Base-by-base conservation (phyloP, 805 yeast species). In the Pichia membranifaciens region DNA sequence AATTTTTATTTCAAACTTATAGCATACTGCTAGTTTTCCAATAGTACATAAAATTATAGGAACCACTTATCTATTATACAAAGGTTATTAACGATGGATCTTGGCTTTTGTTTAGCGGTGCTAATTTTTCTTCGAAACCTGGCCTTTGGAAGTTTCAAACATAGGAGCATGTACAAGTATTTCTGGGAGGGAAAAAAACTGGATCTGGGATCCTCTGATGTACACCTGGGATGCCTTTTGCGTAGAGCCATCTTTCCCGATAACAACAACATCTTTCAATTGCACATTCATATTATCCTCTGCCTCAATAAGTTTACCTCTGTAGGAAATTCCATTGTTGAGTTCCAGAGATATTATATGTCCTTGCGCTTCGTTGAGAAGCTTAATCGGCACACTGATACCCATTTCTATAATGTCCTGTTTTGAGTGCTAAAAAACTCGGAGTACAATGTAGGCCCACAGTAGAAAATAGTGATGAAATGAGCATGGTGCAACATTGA, bases 211-310 rank as follows among this genome's bases (percentile, higher is more conserved):
- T 1, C 99, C 99, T 57, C 99, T 78, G 3, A 91, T 80, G 62
- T 87, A 90, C 3, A 89, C 95, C 57, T 84, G 87, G 53, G 85
- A 88, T 73, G 87, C 74, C 54, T 83, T 84, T 1, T 84, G 72
- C 3, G 85, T 84, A 41, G 74, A 72, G 4, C 96, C 96, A 45
- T 87, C 84, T 38, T 81, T 69, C 23, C 81, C 78, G 0, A 96
- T 90, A 41, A 85, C 81, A 1, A 84, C 78, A 36, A 85, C 95
- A 60, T 91, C 96, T 53, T 78, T 71, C 43, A 91, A 66, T 51
- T 90, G 95, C 22, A 91, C 79, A 62, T 91, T 91, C 98, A 91
- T 93, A 64, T 84, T 90, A 58, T 91, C 98, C 67, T 91, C 96
- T 41, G 74, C 82, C 59, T 85, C 96, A 3, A 84, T 62, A 40